Percentiles rank a stretch among this genome's conserved stretches.
Evolutionary conservation across 1,284 basidiomycete genomes (phyloP).

Genomic region (Tilletia indica): DNA sequence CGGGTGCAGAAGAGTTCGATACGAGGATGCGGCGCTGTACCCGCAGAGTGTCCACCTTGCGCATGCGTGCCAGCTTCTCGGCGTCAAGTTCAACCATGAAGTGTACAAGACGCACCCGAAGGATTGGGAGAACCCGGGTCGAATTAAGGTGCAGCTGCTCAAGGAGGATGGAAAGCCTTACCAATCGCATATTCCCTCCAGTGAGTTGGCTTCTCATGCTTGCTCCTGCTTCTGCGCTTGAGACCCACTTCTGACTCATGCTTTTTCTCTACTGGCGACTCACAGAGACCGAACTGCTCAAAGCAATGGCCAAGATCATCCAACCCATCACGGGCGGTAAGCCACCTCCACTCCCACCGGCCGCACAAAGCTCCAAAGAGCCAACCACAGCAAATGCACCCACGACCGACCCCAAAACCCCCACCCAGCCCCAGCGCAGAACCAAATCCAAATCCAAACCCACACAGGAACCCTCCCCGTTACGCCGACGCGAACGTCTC

Average conservation of each 20-base stretch:
- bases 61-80: conserved; percentile 73
- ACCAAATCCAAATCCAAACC: background rate
- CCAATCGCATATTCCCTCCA: conserved; percentile 67
- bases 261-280: background rate
- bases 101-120: conserved; percentile 80
- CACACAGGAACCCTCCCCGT: background rate
- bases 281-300: conserved; percentile 70
- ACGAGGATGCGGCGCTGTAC: conserved; percentile 84
- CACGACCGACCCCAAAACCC: background rate
- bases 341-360: conserved; percentile 36
- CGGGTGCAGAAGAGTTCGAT: conserved; percentile 76
- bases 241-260: background rate
- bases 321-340: conserved; percentile 43
- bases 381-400: background rate
- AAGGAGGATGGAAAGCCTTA: conserved; percentile 74
- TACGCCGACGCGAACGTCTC: conserved; percentile 4
- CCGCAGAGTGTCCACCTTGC: conserved; percentile 88
- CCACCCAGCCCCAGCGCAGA: background rate
- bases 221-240: background rate
- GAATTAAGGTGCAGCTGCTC: conserved; percentile 80
- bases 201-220: conserved; percentile 20
- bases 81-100: conserved; percentile 79
- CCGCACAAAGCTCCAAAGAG: background rate
- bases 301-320: conserved; percentile 37
- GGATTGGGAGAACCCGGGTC: conserved; percentile 82